Evolutionary conservation across 805 yeast genomes (phyloP), one percentile per base, ranked within the genome.

Genomic region (Metschnikowia continentalis): DNA sequence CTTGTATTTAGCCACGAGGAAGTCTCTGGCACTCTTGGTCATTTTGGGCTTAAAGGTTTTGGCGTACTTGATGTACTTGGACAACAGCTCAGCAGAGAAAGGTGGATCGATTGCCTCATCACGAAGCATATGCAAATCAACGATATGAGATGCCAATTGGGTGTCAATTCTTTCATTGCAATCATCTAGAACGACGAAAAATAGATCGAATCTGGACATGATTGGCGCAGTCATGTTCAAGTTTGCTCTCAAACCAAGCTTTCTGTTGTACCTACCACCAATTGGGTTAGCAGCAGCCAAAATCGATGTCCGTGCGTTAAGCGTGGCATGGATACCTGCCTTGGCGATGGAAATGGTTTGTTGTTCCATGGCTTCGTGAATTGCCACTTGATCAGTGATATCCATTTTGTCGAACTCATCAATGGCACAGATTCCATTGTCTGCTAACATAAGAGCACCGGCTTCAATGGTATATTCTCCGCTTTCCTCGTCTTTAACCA

Each of bases 291-390:
- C 99, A n/a, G 99, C 98, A 0, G 99, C 99, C 46, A 94, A 72
- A 60, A 94, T 94, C 0, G 97, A 90, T 0, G 99, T 90, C 63
- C 99, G 80, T 1, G 99, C 99, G 67, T 94, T 94, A 62, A 94
- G 75, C 0, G 99, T 94, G 1, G 99, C 98, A 64, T 94, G 97
- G 56, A 94, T 94, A 64, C 99, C 99, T 0, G 99, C 99, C 68
- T 94, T 94, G 10, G 99, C 97, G 63, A 94, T 94, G 14, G 97
- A 91, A 58, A 94, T 94, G 0, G 99, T 94, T 70, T 94, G 99
- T 72, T 94, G 99, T 78, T 94, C 99, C 99, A 94, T 94, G 22
- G 98, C 99, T 74, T 94, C 99, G 72, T 94, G 99, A 73, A 94
- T 92, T 3, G 98, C 98, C 49, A 94, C 98, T 71, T 94, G 98